Conservation (phyloP, 164 flowering plant genomes). For the Sedum album region DNA sequence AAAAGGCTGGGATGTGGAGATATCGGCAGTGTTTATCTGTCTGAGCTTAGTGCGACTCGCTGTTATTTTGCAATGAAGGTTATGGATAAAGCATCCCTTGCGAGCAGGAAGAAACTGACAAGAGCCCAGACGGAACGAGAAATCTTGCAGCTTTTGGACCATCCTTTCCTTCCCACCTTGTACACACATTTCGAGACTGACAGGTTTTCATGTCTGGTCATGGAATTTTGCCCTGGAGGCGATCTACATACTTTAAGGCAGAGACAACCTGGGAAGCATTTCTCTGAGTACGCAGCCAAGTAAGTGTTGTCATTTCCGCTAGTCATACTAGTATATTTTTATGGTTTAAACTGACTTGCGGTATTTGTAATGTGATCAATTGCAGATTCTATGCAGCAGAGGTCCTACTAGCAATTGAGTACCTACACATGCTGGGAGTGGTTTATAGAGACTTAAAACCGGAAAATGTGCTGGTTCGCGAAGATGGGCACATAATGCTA, state of each 20-base stretch:
- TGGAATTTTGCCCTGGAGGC: constrained; percentile 56
- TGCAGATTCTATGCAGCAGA: constrained; percentile 92
- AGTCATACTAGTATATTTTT: no score
- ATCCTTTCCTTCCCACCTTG: constrained; percentile 60
- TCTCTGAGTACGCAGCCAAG: background rate
- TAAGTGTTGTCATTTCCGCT: background rate
- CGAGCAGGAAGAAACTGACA: constrained; percentile 57
- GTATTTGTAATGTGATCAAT: background rate
- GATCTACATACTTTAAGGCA: constrained; percentile 70
- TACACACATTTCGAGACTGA: background rate
- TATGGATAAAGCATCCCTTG: constrained; percentile 11
- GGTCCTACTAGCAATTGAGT: constrained; percentile 77
- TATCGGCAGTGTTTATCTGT: constrained; percentile 51
- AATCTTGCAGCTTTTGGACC: constrained; percentile 48
- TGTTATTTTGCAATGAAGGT: background rate
- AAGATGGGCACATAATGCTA: constrained; percentile 93
- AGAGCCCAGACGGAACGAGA: constrained; percentile 39
- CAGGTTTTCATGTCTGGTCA: background rate
- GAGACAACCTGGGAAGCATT: background rate
- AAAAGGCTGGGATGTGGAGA: constrained; percentile 63
- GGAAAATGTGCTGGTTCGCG: constrained; percentile 87
- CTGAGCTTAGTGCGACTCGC: background rate
- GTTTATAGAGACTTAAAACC: constrained; percentile 91
- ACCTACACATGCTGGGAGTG: constrained; percentile 94
- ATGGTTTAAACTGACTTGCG: background rate